Conservation (phyloP, 208 protist species). For the Trypanosoma boissoni region DNA sequence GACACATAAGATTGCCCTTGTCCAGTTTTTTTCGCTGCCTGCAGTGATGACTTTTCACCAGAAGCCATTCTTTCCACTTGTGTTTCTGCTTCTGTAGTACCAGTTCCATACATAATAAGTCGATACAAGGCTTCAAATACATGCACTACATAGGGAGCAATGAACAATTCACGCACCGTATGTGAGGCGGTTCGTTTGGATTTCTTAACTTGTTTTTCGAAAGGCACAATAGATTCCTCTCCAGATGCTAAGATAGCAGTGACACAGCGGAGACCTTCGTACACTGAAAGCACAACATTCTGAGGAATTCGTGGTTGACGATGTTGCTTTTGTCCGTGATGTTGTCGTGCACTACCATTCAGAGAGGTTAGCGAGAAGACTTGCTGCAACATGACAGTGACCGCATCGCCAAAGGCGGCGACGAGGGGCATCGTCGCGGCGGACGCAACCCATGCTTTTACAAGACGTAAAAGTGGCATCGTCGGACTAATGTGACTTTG, state of each 20-base stretch:
- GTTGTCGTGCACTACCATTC: neutral
- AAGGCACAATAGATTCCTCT: constrained; percentile 40
- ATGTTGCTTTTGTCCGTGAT: constrained; percentile 1
- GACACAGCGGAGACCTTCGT: constrained; percentile 73
- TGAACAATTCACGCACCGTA: constrained; percentile 53
- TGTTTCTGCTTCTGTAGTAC: constrained; percentile 27
- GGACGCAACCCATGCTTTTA: constrained; percentile 60
- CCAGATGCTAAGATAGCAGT: constrained; percentile 52
- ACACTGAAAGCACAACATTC: constrained; percentile 35
- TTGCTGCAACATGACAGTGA: constrained; percentile 57
- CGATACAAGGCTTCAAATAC: constrained; percentile 73
- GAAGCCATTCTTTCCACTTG: no score
- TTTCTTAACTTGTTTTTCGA: constrained; percentile 6
- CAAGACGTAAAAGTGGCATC: constrained; percentile 59
- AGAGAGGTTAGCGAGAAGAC: constrained; percentile 53
- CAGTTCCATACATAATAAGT: constrained; percentile 55
- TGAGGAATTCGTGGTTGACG: constrained; percentile 22
- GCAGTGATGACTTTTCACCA: neutral
- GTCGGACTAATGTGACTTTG: constrained; percentile 40
- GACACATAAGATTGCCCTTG: no score
- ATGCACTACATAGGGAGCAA: constrained; percentile 50
- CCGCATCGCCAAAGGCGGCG: constrained; percentile 42
- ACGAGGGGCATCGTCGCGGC: constrained; percentile 54
- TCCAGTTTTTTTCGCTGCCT: neutral
- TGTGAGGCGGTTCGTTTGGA: neutral